A percentile compares a stretch with the other conserved stretches of the same genome.
phyloP scores from a whole-genome alignment of 495 filamentous ascomycete genomes.

The Symbiotaphrina buchneri region DNA sequence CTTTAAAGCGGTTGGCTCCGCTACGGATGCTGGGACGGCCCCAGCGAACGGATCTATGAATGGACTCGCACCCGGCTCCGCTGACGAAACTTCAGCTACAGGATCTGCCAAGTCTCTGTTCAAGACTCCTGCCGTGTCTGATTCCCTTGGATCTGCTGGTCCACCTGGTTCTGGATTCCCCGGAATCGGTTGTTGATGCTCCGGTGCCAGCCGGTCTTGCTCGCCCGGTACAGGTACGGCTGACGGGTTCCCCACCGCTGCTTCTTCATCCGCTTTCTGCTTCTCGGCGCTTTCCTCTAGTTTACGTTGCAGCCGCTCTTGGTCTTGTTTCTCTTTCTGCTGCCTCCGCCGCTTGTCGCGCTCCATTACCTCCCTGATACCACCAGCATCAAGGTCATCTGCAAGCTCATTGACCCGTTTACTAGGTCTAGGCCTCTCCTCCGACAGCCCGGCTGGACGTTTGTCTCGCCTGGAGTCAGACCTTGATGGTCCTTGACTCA shows the following conservation, averaged over 20 bases:
- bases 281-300: constrained; percentile 48
- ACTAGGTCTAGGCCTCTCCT: constrained; percentile 41
- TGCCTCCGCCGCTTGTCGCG: constrained; percentile 59
- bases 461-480: constrained; percentile 16
- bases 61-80: no score
- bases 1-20: neutral
- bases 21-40: constrained; percentile 5
- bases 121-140: no score
- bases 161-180: constrained; percentile 11
- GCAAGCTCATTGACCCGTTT: constrained; percentile 61
- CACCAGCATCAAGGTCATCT: constrained; percentile 58
- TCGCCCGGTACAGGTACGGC: constrained; percentile 8
- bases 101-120: no score
- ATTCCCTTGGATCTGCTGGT: no score
- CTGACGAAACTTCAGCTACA: no score
- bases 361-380: constrained; percentile 65
- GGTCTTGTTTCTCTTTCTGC: constrained; percentile 45
- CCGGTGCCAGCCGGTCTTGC: constrained; percentile 13
- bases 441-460: constrained; percentile 26
- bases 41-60: no score
- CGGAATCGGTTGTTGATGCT: constrained; percentile 1
- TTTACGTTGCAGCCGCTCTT: constrained; percentile 43
- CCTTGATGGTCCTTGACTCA: constrained; percentile 15
- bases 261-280: constrained; percentile 21
- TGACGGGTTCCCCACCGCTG: constrained; percentile 16